Percentiles rank a stretch among this genome's conserved stretches.
Conservation (phyloP, 306 rosid genomes). For the Rubus parviflorus region DNA sequence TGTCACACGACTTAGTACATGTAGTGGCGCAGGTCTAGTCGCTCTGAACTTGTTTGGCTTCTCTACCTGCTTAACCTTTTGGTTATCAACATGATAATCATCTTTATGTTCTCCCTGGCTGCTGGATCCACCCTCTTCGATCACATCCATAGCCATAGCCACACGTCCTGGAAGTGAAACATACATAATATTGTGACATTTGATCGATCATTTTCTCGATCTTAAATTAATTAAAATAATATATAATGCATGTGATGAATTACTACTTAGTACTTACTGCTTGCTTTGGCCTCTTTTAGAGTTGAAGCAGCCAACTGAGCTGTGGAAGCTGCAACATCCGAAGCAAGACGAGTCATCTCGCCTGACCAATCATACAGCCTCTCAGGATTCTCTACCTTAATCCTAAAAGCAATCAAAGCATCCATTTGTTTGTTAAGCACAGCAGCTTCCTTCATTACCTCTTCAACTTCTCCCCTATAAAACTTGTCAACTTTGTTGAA, state of each 20-base stretch:
- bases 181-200: too few species aligned
- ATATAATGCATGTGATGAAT: too few species aligned
- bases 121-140: slow-evolving; percentile 38
- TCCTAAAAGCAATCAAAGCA: slow-evolving; percentile 62
- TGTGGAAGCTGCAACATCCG: slow-evolving; percentile 46
- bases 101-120: slow-evolving; percentile 24
- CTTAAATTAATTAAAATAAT: too few species aligned
- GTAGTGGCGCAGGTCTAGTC: slow-evolving; percentile 49
- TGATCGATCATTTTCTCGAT: too few species aligned
- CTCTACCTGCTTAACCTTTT: slow-evolving; percentile 17
- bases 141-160: slow-evolving; percentile 43
- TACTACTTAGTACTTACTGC: slow-evolving; percentile 26
- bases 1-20: slow-evolving; percentile 46
- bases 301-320: slow-evolving; percentile 52
- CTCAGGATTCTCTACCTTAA: slow-evolving; percentile 62
- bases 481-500: slow-evolving; percentile 64
- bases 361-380: slow-evolving; percentile 30
- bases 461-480: slow-evolving; percentile 47
- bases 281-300: slow-evolving; percentile 34
- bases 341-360: slow-evolving; percentile 60
- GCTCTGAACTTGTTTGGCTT: slow-evolving; percentile 11
- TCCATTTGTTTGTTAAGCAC: slow-evolving; percentile 66
- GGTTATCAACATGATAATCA: background rate
- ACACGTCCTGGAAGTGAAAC: slow-evolving; percentile 32
- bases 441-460: slow-evolving; percentile 61